A percentile compares a stretch with the other conserved stretches of the same genome.
phyloP scores from a whole-genome alignment of 2,329 filamentous ascomycete genomes.

The Kalaharituber pfeilii region DNA sequence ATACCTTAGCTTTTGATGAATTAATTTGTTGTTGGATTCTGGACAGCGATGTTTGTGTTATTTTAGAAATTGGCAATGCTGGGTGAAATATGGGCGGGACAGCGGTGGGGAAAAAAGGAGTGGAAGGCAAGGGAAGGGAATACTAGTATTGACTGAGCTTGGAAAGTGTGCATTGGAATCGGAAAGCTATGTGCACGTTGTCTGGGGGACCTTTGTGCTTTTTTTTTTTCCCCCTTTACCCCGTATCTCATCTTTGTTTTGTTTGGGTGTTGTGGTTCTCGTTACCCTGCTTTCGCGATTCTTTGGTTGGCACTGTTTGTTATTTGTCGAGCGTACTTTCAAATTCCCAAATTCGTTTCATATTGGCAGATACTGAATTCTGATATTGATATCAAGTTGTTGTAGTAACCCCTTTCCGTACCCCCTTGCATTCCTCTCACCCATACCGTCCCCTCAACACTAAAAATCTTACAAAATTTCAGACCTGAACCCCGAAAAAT shows the following conservation, averaged over 20 bases:
- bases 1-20: background rate
- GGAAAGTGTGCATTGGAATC: too few species aligned
- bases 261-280: too few species aligned
- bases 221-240: background rate
- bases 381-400: conserved; percentile 9
- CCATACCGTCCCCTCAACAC: conserved; percentile 5
- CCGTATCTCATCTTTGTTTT: too few species aligned
- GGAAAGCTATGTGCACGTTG: background rate
- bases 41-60: background rate
- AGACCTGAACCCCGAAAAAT: conserved; percentile 6
- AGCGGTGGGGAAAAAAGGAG: background rate
- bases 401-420: conserved; percentile 7
- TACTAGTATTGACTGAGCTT: too few species aligned
- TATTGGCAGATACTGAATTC: conserved; percentile 4
- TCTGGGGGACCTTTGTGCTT: background rate
- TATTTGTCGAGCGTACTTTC: conserved; percentile 3
- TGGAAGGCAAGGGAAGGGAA: background rate
- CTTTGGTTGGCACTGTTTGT: conserved; percentile 7
- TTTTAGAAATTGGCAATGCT: background rate
- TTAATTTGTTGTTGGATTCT: background rate
- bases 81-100: background rate
- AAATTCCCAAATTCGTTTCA: conserved; percentile 13
- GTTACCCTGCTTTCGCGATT: background rate
- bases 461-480: conserved; percentile 12
- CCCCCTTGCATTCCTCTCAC: conserved; percentile 5